These are phyloP conservation scores for Septoria petroselini DNA, from an alignment of 2,329 filamentous ascomycete genomes.

Conservation along the genomic window DNA sequence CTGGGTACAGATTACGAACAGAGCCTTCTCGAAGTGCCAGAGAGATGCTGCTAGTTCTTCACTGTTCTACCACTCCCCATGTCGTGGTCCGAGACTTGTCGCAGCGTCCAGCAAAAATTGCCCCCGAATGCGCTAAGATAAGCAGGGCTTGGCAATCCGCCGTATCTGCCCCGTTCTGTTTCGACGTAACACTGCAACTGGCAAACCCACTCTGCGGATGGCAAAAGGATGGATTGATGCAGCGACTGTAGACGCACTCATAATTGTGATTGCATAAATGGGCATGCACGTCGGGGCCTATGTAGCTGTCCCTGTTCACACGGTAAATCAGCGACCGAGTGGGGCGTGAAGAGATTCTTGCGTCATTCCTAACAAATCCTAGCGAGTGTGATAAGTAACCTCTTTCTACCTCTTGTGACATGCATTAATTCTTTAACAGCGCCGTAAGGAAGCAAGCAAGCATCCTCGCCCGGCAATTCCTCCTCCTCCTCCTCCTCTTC, in stretches of 20 bases:
- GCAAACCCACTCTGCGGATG: neutral
- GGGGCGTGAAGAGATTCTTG: no score
- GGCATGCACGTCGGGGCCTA: constrained; percentile 9
- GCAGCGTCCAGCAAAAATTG: neutral
- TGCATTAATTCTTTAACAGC: no score
- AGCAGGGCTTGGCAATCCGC: neutral
- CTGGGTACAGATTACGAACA: neutral
- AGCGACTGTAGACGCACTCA: no score
- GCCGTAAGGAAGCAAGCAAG: no score
- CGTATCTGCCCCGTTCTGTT: constrained; percentile 4
- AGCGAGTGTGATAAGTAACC: no score
- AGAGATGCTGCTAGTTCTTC: no score
- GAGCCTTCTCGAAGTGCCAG: constrained; percentile 3
- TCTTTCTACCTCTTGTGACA: no score
- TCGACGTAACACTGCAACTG: constrained; percentile 6
- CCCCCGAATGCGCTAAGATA: neutral
- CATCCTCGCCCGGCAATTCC: neutral
- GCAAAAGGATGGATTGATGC: no score
- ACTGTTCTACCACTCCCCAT: neutral
- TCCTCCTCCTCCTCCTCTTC: neutral
- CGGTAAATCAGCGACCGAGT: no score
- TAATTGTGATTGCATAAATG: no score
- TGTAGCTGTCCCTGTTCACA: no score
- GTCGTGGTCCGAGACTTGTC: constrained; percentile 4
- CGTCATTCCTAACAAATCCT: no score